Evolutionary conservation across 306 rosid species (phyloP), one percentile per base, ranked within the genome.

Genomic region (Inga leiocalycina): DNA sequence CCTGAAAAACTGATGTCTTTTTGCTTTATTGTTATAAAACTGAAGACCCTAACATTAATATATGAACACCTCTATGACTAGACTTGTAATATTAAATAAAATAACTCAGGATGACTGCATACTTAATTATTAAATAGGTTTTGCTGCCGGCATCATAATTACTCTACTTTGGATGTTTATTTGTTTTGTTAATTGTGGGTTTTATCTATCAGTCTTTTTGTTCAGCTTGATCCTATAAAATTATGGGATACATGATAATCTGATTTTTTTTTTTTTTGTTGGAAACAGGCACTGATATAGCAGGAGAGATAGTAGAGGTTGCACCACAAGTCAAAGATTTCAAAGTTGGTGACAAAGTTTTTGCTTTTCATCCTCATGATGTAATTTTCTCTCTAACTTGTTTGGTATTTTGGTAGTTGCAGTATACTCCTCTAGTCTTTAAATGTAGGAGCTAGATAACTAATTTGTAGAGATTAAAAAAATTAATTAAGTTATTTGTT

Each of bases 341-440:
- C 69, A 86, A 87, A 90, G 85, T 56, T 34, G 94, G 98, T 10
- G 97, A 93, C 79, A 89, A 92, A 93, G 92, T 90, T 64, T 48
- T 92, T 44, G 77, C 94, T 15, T 71, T 75, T 79, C 90, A 88
- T 51, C 17, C 51, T 41, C 78, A 43, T 83, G 75, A 15, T 16
- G 94, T 91, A 90, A 77, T 79, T 71, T 14, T 74, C 57, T 75
- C 65, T n/a, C 65, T 51, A 51, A 15, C n/a, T 59, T 59, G 1
- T 59, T 82, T 81, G 56, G 59, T 74, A 24, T n/a, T 30, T 19
- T 16, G 20, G 3, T 70, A 30, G 34, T 65, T 71, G 4, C 9
- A n/a, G 12, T 24, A 30, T 70, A 6, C 16, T 67, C 54, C 1
- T 49, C 3, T 16, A 4, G 24, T 54, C 8, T 5, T 5, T 52